These are phyloP conservation scores for Chrysosporium queenslandicum DNA, from an alignment of 2,329 filamentous ascomycete genomes.

Conservation along the genomic window DNA sequence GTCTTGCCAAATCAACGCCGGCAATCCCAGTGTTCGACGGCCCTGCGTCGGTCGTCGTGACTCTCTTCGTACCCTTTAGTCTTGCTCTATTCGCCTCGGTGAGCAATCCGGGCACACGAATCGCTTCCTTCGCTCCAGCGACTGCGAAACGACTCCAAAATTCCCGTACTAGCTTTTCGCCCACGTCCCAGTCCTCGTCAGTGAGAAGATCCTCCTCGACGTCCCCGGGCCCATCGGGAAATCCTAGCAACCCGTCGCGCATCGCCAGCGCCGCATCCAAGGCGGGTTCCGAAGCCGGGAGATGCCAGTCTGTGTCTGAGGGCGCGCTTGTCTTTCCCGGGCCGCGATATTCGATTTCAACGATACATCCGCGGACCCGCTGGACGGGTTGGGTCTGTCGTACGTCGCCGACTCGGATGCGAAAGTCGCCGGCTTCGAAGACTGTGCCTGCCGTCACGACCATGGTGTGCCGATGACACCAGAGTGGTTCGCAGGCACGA, in stretches of 20 bases:
- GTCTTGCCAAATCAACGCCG: slow-evolving; percentile 35
- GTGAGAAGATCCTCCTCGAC: slow-evolving; percentile 16
- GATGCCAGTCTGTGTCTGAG: not conserved
- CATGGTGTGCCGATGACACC: slow-evolving; percentile 34
- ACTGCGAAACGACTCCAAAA: slow-evolving; percentile 34
- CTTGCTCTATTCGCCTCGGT: slow-evolving; percentile 28
- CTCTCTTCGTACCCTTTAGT: slow-evolving; percentile 9
- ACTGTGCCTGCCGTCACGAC: slow-evolving; percentile 28
- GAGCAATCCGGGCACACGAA: slow-evolving; percentile 34
- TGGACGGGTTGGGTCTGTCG: slow-evolving; percentile 32
- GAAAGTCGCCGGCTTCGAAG: slow-evolving; percentile 37
- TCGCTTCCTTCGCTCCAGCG: slow-evolving; percentile 32
- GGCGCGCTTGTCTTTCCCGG: slow-evolving; percentile 17
- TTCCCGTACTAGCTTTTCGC: slow-evolving; percentile 32
- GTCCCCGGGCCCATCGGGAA: not conserved
- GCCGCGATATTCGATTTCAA: slow-evolving; percentile 38
- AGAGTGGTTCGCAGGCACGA: slow-evolving; percentile 35
- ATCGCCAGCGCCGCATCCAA: not conserved
- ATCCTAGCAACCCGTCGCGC: not conserved
- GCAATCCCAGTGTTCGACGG: slow-evolving; percentile 20
- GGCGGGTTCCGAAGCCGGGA: not conserved
- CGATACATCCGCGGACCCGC: slow-evolving; percentile 33
- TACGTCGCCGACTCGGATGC: slow-evolving; percentile 36
- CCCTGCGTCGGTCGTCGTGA: slow-evolving; percentile 18
- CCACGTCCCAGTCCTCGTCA: slow-evolving; percentile 32